Base-by-base conservation (phyloP, 768 basidiomycete genomes). In the Termitomyces sp. region DNA sequence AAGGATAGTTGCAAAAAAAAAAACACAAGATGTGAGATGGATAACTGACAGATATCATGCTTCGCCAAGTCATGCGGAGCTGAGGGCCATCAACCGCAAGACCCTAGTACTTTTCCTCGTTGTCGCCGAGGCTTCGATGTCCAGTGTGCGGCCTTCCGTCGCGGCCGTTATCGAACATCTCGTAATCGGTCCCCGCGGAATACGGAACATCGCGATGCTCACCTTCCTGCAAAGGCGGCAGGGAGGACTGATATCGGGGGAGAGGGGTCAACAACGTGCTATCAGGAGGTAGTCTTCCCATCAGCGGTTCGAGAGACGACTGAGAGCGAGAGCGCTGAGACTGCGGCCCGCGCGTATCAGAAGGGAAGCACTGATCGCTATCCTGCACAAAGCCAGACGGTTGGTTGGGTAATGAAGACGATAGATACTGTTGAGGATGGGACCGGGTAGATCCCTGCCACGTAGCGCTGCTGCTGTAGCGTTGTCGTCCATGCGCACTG, bases 191-290 rank as follows among this genome's bases (percentile, higher is more conserved):
- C 40, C 66, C 66, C 21, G 71, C 61, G 27, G 70, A 53, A 53
- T 71, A 71, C 21, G 53, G 44, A 58, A 71, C 21, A 57, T 57
- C 56, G 21, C 35, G 50, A 59, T 61, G 59, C 44, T 61, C 63
- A 17, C 58, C 55, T 14, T 55, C 65, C 44, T 72, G 73, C 44
- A 72, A 52, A 21, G 72, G 65, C 35, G 73, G 68, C 42, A 77
- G 60, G n/a, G 79, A 68, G 29, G 77, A 64, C 58, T 80, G 77
- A 63, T 85, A 87, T 21, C 84, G 81, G 4, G 83, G 77, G 19
- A 88, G 74, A n/a, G 89, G 86, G 32, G 87, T 89, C 59, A 90
- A 73, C 53, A 90, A 75, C 25, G 85, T 89, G 69, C 84, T 88
- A 64, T 84, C 81, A 31, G 82, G 72, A 17, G 85, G 82, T 29